Conservation (phyloP, 2,329 filamentous ascomycete genomes). For the Myotisia sp. region DNA sequence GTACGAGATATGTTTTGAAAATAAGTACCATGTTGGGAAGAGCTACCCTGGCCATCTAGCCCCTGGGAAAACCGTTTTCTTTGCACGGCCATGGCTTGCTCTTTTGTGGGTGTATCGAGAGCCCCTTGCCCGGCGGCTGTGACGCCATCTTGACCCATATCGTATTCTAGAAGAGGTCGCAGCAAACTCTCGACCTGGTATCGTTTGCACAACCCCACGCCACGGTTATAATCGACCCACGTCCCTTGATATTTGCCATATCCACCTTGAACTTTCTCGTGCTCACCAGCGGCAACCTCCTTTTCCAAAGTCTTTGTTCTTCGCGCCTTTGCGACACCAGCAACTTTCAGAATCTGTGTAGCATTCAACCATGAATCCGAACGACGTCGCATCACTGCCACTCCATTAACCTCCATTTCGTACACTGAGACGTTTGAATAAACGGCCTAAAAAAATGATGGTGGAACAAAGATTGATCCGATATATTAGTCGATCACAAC, state of each 20-base stretch:
- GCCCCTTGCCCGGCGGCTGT: constrained; percentile 56
- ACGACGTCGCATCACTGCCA: constrained; percentile 91
- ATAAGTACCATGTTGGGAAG: constrained; percentile 63
- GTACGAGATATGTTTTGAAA: constrained; percentile 95
- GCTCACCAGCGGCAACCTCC: constrained; percentile 87
- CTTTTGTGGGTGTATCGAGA: constrained; percentile 91
- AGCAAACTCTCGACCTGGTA: constrained; percentile 42
- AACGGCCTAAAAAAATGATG: constrained; percentile 7
- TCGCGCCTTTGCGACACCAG: constrained; percentile 92
- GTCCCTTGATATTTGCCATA: constrained; percentile 99
- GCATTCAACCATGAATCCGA: constrained; percentile 95
- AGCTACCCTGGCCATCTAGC: constrained; percentile 53
- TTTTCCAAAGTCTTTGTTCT: constrained; percentile 96
- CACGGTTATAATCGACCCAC: constrained; percentile 90
- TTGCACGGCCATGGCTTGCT: constrained; percentile 94
- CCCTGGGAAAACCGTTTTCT: constrained; percentile 82
- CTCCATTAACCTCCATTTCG: constrained; percentile 89
- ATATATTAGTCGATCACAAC: not conserved
- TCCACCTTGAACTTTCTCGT: constrained; percentile 96
- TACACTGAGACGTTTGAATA: constrained; percentile 70
- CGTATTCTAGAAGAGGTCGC: constrained; percentile 36
- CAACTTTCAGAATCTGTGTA: constrained; percentile 94
- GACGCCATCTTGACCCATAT: constrained; percentile 40
- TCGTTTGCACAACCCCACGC: constrained; percentile 75
- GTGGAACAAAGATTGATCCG: constrained; percentile 9